Conservation (phyloP, 2,329 filamentous ascomycete genomes). For the Chaetomium sp. region DNA sequence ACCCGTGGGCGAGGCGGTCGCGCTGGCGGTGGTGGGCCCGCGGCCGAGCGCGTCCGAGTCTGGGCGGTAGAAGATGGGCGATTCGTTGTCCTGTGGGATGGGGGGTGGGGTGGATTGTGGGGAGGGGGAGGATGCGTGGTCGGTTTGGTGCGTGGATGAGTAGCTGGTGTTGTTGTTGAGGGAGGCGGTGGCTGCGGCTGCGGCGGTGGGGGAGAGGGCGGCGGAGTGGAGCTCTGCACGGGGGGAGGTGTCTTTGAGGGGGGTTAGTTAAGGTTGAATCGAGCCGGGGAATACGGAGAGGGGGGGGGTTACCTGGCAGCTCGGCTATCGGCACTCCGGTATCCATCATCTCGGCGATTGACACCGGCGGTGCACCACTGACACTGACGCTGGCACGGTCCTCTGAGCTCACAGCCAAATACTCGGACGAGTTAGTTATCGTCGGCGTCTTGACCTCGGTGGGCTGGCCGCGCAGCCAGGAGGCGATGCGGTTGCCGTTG, state of each 20-base stretch:
- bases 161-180: slow-evolving; percentile 40
- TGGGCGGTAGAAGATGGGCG: slow-evolving; percentile 28
- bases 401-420: slow-evolving; percentile 38
- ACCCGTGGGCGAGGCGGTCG: slow-evolving; percentile 17
- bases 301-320: slow-evolving; percentile 45
- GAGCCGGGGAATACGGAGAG: no score
- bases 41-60: slow-evolving; percentile 31
- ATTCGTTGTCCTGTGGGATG: slow-evolving; percentile 14
- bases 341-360: slow-evolving; percentile 35
- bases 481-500: slow-evolving; percentile 50
- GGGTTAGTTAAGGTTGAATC: slow-evolving; percentile 11
- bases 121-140: slow-evolving; percentile 35
- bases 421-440: slow-evolving; percentile 50
- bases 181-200: slow-evolving; percentile 38
- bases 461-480: slow-evolving; percentile 55
- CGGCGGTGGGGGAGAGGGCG: slow-evolving; percentile 43
- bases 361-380: slow-evolving; percentile 13
- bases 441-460: slow-evolving; percentile 49
- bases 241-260: slow-evolving; percentile 46
- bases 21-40: slow-evolving; percentile 6
- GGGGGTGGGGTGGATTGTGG: slow-evolving; percentile 15
- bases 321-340: slow-evolving; percentile 42
- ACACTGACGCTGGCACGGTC: slow-evolving; percentile 43
- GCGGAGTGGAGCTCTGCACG: slow-evolving; percentile 47
- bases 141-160: slow-evolving; percentile 32